Conservation (phyloP, 2,329 filamentous ascomycete genomes). For the Chalaropsis ovoidea region DNA sequence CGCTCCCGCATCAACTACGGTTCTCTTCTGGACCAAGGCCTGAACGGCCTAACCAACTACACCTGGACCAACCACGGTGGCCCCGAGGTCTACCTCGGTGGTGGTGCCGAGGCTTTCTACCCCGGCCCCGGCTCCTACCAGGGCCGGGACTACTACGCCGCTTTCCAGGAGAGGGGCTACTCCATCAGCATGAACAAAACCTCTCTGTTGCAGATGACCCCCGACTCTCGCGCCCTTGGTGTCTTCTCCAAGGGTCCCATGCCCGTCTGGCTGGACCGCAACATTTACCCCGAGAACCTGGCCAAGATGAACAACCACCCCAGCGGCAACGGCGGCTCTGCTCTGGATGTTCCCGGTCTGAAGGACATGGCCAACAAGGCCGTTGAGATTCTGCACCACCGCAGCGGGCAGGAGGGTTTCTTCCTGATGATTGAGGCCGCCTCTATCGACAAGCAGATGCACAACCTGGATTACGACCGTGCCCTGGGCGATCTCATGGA, state of each 20-base stretch:
- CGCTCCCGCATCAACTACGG: constrained; percentile 59
- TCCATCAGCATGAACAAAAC: constrained; percentile 65
- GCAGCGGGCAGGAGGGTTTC: constrained; percentile 61
- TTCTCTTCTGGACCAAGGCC: constrained; percentile 62
- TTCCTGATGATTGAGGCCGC: constrained; percentile 83
- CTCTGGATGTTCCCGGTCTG: constrained; percentile 67
- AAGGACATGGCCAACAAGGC: constrained; percentile 88
- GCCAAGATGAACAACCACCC: constrained; percentile 57
- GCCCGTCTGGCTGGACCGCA: constrained; percentile 78
- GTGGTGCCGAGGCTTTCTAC: constrained; percentile 72
- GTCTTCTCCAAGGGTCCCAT: constrained; percentile 68
- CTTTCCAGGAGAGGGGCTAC: constrained; percentile 65
- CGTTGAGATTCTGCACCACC: constrained; percentile 62
- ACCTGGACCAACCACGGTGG: constrained; percentile 66
- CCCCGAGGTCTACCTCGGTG: constrained; percentile 73
- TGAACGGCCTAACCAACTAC: constrained; percentile 69
- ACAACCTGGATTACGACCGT: constrained; percentile 72
- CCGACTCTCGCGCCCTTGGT: constrained; percentile 56
- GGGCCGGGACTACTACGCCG: constrained; percentile 67
- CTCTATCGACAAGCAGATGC: constrained; percentile 85
- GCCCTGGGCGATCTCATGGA: constrained; percentile 76
- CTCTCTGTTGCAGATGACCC: constrained; percentile 48
- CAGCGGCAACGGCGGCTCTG: constrained; percentile 51
- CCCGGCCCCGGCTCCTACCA: constrained; percentile 54
- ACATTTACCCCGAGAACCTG: constrained; percentile 65